phyloP scores from a whole-genome alignment of 2,329 filamentous ascomycete species.

The Paraphoma sp. region DNA sequence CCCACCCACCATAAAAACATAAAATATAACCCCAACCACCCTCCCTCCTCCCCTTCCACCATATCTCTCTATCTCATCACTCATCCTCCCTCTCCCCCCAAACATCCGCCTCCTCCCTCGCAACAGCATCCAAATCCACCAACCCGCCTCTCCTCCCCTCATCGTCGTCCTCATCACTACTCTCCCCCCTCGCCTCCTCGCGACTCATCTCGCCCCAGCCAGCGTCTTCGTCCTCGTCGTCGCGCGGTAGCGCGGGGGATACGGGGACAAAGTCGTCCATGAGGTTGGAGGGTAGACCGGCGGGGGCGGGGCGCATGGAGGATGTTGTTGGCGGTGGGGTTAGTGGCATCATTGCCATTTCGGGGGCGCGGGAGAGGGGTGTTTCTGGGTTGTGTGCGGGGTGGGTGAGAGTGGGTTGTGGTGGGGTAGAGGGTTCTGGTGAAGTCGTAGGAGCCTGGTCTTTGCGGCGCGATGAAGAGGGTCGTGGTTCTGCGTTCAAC shows the following conservation, averaged over 20 bases:
- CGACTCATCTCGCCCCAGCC: slow-evolving; percentile 42
- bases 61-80: neutral
- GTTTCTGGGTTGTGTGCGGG: slow-evolving; percentile 7
- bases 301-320: slow-evolving; percentile 18
- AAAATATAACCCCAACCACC: no score
- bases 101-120: slow-evolving; percentile 44
- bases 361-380: slow-evolving; percentile 22
- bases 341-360: slow-evolving; percentile 44
- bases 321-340: slow-evolving; percentile 27
- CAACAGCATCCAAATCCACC: slow-evolving; percentile 44
- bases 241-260: slow-evolving; percentile 21
- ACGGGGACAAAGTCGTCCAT: slow-evolving; percentile 46
- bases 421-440: slow-evolving; percentile 12
- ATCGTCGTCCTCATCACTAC: slow-evolving; percentile 24
- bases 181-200: slow-evolving; percentile 27
- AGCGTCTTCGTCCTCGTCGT: slow-evolving; percentile 38
- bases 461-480: neutral
- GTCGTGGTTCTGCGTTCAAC: neutral
- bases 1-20: no score
- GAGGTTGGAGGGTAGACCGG: slow-evolving; percentile 38
- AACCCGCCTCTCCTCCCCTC: slow-evolving; percentile 20
- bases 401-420: slow-evolving; percentile 5
- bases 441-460: neutral
- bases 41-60: no score
- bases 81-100: slow-evolving; percentile 42